These are phyloP conservation scores for Mallotus repandus DNA, from an alignment of 441 rosid genomes.

Conservation along the genomic window DNA sequence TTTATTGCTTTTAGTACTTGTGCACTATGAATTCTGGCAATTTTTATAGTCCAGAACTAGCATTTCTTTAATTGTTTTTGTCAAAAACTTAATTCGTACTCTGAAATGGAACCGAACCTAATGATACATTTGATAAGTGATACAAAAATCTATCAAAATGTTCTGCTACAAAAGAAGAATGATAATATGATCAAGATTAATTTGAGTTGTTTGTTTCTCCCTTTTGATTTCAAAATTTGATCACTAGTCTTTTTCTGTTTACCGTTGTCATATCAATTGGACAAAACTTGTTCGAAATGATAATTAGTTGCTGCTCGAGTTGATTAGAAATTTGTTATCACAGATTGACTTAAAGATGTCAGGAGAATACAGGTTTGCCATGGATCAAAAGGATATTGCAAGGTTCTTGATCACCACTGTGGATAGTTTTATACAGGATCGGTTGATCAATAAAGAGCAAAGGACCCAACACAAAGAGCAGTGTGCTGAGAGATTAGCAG, in stretches of 20 bases:
- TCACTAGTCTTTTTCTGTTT: background rate
- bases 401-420: slow-evolving; percentile 38
- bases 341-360: slow-evolving; percentile 31
- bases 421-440: slow-evolving; percentile 45
- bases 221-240: background rate
- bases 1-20: background rate
- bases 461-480: slow-evolving; percentile 61
- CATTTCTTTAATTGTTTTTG: too few relatives aligned
- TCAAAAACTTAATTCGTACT: background rate
- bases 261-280: background rate
- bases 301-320: slow-evolving; percentile 4
- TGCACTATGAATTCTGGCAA: background rate
- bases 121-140: background rate
- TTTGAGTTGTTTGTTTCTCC: background rate
- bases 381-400: slow-evolving; percentile 49
- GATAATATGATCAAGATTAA: too few relatives aligned
- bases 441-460: slow-evolving; percentile 42
- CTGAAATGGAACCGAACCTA: background rate
- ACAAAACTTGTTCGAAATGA: background rate
- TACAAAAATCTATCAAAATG: background rate
- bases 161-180: background rate
- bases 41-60: background rate
- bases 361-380: slow-evolving; percentile 36
- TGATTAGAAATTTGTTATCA: slow-evolving; percentile 3
- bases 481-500: slow-evolving; percentile 67